Conservation (phyloP, 768 basidiomycete genomes). For the Boletus speciosus region DNA sequence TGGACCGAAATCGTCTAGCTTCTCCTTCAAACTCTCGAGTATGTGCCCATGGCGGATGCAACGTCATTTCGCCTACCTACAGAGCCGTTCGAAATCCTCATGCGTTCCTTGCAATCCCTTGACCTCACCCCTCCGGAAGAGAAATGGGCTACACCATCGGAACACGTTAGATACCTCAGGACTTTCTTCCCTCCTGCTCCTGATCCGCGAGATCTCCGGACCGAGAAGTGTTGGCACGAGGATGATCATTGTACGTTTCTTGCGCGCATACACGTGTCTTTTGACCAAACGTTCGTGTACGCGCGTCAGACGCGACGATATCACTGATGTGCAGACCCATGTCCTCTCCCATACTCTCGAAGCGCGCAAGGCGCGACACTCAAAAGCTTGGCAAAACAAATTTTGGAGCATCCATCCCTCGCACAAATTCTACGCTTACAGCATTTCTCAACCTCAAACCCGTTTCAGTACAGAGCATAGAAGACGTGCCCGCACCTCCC, state of each 20-base stretch:
- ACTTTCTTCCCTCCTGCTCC: constrained; percentile 11
- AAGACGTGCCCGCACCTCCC: constrained; percentile 30
- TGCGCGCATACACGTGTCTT: constrained; percentile 16
- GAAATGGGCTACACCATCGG: constrained; percentile 34
- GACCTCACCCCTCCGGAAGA: constrained; percentile 42
- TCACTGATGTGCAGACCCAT: constrained; percentile 34
- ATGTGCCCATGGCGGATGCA: constrained; percentile 48
- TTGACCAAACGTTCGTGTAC: background rate
- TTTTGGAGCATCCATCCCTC: constrained; percentile 27
- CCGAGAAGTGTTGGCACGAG: constrained; percentile 38
- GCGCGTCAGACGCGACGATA: constrained; percentile 24
- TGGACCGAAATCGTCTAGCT: constrained; percentile 33
- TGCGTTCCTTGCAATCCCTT: constrained; percentile 31
- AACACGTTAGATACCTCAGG: constrained; percentile 19
- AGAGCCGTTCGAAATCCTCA: constrained; percentile 52
- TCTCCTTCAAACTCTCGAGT: constrained; percentile 36
- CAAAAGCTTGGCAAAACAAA: constrained; percentile 36
- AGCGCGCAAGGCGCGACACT: constrained; percentile 45
- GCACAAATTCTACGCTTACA: constrained; percentile 20
- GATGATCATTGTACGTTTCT: constrained; percentile 33
- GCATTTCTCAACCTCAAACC: constrained; percentile 20
- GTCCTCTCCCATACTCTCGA: constrained; percentile 42
- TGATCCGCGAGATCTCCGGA: constrained; percentile 28
- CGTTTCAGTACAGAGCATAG: constrained; percentile 30
- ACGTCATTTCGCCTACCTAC: constrained; percentile 48